Conservation (phyloP, 2,329 filamentous ascomycete genomes). For the Aspergillus felis region DNA sequence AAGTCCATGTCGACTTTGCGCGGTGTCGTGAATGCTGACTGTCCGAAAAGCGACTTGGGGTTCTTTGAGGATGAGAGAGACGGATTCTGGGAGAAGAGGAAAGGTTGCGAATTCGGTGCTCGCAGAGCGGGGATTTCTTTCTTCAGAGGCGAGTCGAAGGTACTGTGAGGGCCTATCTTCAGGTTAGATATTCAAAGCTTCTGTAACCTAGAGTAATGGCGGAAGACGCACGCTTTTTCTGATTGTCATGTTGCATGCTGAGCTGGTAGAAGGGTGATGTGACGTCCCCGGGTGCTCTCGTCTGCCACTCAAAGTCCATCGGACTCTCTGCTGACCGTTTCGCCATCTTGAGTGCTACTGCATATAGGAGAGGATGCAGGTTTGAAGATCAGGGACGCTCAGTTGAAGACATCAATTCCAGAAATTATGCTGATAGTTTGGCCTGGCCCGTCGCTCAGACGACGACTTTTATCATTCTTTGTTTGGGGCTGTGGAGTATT, state of each 20-base stretch:
- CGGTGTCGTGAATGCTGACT: constrained; percentile 47
- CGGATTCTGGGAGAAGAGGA: constrained; percentile 44
- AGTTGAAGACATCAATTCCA: background rate
- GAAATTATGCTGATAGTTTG: background rate
- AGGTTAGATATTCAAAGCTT: background rate
- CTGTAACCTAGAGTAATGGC: background rate
- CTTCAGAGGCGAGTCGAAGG: constrained; percentile 49
- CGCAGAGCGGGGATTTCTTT: constrained; percentile 43
- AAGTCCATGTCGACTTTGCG: constrained; percentile 46
- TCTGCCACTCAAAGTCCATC: constrained; percentile 51
- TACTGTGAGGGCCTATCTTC: constrained; percentile 34
- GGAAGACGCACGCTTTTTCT: constrained; percentile 42
- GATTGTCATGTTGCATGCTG: constrained; percentile 37
- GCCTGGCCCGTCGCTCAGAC: background rate
- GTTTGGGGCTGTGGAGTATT: background rate
- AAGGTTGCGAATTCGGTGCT: constrained; percentile 48
- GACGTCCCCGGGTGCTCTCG: constrained; percentile 40
- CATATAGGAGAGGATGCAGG: constrained; percentile 11
- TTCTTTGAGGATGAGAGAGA: constrained; percentile 28
- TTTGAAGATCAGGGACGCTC: constrained; percentile 1
- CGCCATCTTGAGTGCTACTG: constrained; percentile 25
- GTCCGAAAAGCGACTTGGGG: constrained; percentile 33
- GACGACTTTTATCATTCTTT: background rate
- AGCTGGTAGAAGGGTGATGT: constrained; percentile 48
- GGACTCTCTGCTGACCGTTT: constrained; percentile 43